A percentile compares a stretch with the other conserved stretches of the same genome.
Evolutionary conservation across 108 stramenopile species (phyloP).

Genomic region (Fragilaria crotonensis): DNA sequence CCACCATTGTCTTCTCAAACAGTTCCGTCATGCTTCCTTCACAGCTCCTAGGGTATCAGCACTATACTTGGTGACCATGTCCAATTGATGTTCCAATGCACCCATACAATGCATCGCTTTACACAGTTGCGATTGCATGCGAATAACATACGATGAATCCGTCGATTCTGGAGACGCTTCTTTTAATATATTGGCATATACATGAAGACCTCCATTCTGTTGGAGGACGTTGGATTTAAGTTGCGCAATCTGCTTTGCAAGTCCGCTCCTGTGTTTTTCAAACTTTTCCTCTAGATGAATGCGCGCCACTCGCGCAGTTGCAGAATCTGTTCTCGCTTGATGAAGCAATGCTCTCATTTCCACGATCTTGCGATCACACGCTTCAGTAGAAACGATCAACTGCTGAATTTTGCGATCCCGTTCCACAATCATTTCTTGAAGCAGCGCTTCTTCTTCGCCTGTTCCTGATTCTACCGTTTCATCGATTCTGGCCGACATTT

Average conservation of each 20-base stretch:
- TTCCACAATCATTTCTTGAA: slow-evolving; percentile 51
- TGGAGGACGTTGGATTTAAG: slow-evolving; percentile 20
- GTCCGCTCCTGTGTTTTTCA: slow-evolving; percentile 2
- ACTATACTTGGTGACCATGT: slow-evolving; percentile 36
- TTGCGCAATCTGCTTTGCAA: slow-evolving; percentile 10
- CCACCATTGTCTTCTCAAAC: too few relatives aligned
- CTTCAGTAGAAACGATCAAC: slow-evolving; percentile 24
- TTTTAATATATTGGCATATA: slow-evolving; percentile 27
- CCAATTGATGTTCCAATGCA: slow-evolving; percentile 71
- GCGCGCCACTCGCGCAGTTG: background rate
- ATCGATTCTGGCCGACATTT: background rate
- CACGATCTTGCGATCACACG: slow-evolving; percentile 15
- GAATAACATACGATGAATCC: slow-evolving; percentile 56
- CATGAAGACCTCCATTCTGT: slow-evolving; percentile 17
- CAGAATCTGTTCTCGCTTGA: background rate
- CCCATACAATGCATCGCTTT: slow-evolving; percentile 78
- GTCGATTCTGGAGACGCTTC: slow-evolving; percentile 7
- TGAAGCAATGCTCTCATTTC: slow-evolving; percentile 10
- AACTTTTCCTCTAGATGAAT: background rate
- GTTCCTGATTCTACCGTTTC: background rate
- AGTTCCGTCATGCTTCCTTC: too few relatives aligned
- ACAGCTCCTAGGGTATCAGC: slow-evolving; percentile 5
- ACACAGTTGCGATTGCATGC: slow-evolving; percentile 78
- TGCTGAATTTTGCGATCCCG: slow-evolving; percentile 34
- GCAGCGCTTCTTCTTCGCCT: slow-evolving; percentile 27